Evolutionary conservation across 1,284 basidiomycete species (phyloP).

Genomic region (Ustilago trichophora): DNA sequence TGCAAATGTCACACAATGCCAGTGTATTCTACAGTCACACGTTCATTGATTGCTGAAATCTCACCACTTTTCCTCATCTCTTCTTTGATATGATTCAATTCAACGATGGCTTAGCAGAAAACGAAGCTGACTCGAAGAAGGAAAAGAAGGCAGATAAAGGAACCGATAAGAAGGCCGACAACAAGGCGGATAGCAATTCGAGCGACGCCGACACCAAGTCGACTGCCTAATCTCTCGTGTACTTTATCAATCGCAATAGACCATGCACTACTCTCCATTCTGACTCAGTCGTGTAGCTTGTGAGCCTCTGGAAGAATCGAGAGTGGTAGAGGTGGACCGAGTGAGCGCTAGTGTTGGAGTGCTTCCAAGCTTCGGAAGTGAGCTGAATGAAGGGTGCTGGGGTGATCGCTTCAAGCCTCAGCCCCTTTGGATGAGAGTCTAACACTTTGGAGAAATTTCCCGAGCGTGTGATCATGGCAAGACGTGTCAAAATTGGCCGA

Average conservation of each 20-base stretch:
- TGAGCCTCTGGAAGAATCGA: background rate
- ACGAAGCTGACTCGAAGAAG: constrained; percentile 3
- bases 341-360: background rate
- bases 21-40: constrained; percentile 15
- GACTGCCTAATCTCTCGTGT: background rate
- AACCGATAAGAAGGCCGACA: background rate
- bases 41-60: constrained; percentile 24
- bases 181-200: constrained; percentile 2
- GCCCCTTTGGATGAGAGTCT: background rate
- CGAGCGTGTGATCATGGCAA: background rate
- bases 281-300: background rate
- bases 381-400: background rate
- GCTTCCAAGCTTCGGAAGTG: background rate
- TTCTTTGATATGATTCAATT: background rate
- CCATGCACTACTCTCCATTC: background rate
- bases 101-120: background rate
- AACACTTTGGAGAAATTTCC: background rate
- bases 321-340: background rate
- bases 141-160: constrained; percentile 2
- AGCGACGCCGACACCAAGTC: constrained; percentile 11
- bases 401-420: background rate
- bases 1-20: background rate
- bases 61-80: constrained; percentile 17
- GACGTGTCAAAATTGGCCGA: too few species aligned
- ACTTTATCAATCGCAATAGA: constrained; percentile 17